Conservation (phyloP, 2,329 filamentous ascomycete genomes). For the Aspergillus brunneoviolaceus region DNA sequence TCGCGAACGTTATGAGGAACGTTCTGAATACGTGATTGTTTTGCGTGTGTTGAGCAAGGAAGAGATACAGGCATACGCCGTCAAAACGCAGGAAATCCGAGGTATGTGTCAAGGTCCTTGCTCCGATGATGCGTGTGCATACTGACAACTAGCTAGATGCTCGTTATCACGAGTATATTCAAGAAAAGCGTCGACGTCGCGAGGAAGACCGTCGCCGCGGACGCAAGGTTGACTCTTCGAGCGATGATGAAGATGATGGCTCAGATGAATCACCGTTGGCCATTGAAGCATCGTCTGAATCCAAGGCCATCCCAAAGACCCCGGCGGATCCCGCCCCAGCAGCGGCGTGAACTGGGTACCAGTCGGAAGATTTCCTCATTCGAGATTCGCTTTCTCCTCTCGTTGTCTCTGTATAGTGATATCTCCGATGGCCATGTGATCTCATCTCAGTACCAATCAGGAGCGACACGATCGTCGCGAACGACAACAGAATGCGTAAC, state of each 20-base stretch:
- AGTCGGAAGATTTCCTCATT: not conserved
- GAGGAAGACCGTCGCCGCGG: slow-evolving; percentile 45
- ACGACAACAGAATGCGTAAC: not conserved
- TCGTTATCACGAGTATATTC: slow-evolving; percentile 38
- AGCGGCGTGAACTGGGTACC: not conserved
- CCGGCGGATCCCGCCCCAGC: slow-evolving; percentile 9
- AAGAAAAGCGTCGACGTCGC: slow-evolving; percentile 40
- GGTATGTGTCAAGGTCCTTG: slow-evolving; percentile 52
- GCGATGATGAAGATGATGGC: slow-evolving; percentile 39
- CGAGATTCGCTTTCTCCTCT: not conserved
- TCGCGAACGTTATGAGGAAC: slow-evolving; percentile 88
- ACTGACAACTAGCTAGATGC: slow-evolving; percentile 29
- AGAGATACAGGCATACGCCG: slow-evolving; percentile 84
- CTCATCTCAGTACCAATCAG: not conserved
- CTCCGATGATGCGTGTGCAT: not conserved
- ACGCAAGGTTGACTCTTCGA: slow-evolving; percentile 30
- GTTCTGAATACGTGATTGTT: slow-evolving; percentile 92
- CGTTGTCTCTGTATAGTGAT: not conserved
- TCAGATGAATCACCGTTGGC: slow-evolving; percentile 27
- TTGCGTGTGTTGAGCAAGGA: slow-evolving; percentile 81
- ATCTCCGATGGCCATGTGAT: slow-evolving; percentile 4
- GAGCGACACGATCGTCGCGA: not conserved
- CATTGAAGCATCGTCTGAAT: slow-evolving; percentile 33
- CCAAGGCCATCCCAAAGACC: slow-evolving; percentile 15
- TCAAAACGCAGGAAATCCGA: slow-evolving; percentile 77